Conservation (phyloP, 108 stramenopile genomes). For the Cyclotella kingstonii region DNA sequence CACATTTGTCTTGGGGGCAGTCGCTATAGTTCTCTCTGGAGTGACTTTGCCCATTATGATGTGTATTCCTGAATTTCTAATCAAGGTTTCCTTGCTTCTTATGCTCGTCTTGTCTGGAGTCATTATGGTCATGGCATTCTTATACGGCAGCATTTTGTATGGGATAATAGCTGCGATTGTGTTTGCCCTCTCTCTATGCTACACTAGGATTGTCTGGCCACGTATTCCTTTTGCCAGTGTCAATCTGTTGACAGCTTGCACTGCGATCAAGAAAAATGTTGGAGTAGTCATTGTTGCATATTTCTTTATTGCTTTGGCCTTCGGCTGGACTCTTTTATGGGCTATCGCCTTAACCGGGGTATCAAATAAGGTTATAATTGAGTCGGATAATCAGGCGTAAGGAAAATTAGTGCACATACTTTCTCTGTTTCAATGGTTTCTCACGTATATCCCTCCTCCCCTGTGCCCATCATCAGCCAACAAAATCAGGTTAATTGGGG, state of each 20-base stretch:
- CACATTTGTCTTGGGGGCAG: conserved; percentile 36
- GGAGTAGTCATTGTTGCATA: conserved; percentile 65
- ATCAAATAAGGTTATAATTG: conserved; percentile 44
- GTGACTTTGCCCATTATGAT: conserved; percentile 61
- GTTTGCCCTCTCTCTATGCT: conserved; percentile 61
- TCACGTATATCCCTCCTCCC: conserved; percentile 3
- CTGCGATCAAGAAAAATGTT: conserved; percentile 72
- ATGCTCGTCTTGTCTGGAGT: conserved; percentile 49
- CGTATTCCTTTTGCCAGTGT: conserved; percentile 84
- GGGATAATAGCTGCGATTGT: conserved; percentile 68
- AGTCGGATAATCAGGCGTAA: conserved; percentile 3
- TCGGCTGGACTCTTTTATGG: conserved; percentile 72
- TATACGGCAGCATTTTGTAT: conserved; percentile 42
- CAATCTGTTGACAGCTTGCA: conserved; percentile 72
- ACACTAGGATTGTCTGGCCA: conserved; percentile 48
- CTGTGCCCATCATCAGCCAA: neutral
- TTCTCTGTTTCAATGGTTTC: neutral
- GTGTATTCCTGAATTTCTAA: conserved; percentile 62
- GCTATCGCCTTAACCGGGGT: conserved; percentile 53
- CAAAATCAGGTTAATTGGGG: conserved; percentile 53
- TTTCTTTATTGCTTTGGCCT: conserved; percentile 60
- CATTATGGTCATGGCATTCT: conserved; percentile 53
- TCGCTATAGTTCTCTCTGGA: conserved; percentile 52
- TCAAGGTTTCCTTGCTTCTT: conserved; percentile 73
- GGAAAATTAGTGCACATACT: neutral